These are phyloP conservation scores for Fomitiporia mediterranea DNA, from an alignment of 1,284 basidiomycete genomes.

Conservation along the genomic window DNA sequence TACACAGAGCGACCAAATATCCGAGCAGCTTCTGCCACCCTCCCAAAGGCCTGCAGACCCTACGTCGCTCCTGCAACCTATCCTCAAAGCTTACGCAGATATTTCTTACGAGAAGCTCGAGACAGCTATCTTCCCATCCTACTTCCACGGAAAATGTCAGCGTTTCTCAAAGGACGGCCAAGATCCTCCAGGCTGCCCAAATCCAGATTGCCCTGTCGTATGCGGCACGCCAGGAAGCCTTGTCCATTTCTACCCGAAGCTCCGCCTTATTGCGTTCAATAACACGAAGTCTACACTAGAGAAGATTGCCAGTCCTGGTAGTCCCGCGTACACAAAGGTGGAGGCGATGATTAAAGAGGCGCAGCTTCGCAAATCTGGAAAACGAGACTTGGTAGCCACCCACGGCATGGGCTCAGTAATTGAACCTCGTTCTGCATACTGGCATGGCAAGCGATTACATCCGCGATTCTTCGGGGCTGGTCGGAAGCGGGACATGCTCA, in stretches of 20 bases:
- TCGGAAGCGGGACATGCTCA: slow-evolving; percentile 21
- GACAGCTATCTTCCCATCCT: slow-evolving; percentile 53
- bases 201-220: slow-evolving; percentile 69
- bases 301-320: slow-evolving; percentile 34
- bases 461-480: not conserved
- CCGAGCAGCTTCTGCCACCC: slow-evolving; percentile 32
- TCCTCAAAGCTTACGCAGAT: slow-evolving; percentile 42
- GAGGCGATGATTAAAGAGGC: slow-evolving; percentile 35
- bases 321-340: slow-evolving; percentile 38
- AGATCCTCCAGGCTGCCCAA: slow-evolving; percentile 65
- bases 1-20: slow-evolving; percentile 36
- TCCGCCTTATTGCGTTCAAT: slow-evolving; percentile 48
- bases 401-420: not conserved
- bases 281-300: slow-evolving; percentile 36
- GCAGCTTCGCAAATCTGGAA: slow-evolving; percentile 20
- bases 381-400: not conserved
- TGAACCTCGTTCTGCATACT: not conserved
- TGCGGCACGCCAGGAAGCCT: slow-evolving; percentile 78
- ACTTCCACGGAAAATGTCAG: slow-evolving; percentile 75
- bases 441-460: not conserved
- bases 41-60: slow-evolving; percentile 30
- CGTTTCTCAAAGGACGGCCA: slow-evolving; percentile 37
- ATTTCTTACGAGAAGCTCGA: slow-evolving; percentile 42
- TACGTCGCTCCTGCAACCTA: slow-evolving; percentile 40
- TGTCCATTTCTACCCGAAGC: slow-evolving; percentile 55